Evolutionary conservation across 2,329 filamentous ascomycete species (phyloP).

Genomic region (Fusarium palustre): DNA sequence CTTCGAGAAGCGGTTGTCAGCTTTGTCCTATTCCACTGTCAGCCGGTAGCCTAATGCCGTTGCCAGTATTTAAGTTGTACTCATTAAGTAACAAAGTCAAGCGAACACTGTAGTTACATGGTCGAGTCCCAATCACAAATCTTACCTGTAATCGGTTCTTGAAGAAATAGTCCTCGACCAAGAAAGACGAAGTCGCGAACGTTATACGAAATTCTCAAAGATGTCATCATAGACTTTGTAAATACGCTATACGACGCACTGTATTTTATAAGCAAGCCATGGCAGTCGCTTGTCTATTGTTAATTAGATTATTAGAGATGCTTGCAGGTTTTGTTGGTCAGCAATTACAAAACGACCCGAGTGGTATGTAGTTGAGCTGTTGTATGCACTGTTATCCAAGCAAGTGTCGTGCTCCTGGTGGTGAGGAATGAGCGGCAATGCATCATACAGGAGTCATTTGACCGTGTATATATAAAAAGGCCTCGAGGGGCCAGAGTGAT

Average conservation of each 20-base stretch:
- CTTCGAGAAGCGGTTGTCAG: background rate
- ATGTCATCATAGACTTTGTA: background rate
- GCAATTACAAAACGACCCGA: background rate
- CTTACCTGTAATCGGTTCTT: background rate
- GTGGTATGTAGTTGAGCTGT: background rate
- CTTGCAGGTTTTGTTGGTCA: background rate
- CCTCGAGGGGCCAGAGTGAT: background rate
- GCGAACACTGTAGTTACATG: background rate
- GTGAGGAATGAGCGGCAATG: background rate
- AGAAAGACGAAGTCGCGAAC: background rate
- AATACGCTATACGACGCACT: background rate
- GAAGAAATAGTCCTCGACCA: background rate
- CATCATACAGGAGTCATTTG: background rate
- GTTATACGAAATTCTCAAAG: background rate
- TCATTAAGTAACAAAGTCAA: background rate
- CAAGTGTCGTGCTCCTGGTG: background rate
- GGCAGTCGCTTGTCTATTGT: background rate
- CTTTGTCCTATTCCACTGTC: background rate
- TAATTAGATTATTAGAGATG: slow-evolving; percentile 3
- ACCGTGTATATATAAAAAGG: slow-evolving; percentile 25
- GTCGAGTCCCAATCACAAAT: background rate
- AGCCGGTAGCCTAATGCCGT: background rate
- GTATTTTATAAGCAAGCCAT: slow-evolving; percentile 5
- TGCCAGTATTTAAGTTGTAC: background rate
- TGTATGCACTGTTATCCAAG: background rate